Conservation (phyloP, 2,329 filamentous ascomycete species). For the Lachnellula hyalina region DNA sequence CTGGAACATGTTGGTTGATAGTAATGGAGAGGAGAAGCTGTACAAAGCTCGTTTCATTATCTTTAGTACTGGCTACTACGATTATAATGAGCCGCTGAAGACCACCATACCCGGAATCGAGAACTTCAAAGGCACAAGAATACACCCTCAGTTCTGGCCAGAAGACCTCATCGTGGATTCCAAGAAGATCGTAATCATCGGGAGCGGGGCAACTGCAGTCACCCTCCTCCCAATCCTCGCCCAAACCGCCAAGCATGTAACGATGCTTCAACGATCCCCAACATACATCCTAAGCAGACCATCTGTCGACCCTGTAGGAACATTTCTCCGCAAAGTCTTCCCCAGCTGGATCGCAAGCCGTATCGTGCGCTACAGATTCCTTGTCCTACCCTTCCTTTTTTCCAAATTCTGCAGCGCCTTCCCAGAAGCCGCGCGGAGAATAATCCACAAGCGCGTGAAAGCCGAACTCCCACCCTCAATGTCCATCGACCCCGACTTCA, state of each 20-base stretch:
- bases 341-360: conserved; percentile 37
- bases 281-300: conserved; percentile 55
- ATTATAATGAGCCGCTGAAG: conserved; percentile 51
- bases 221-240: conserved; percentile 69
- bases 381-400: conserved; percentile 43
- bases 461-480: conserved; percentile 48
- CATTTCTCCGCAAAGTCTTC: conserved; percentile 30
- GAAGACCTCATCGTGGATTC: too few relatives aligned
- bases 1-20: conserved; percentile 46
- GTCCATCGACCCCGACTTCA: conserved; percentile 57
- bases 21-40: conserved; percentile 28
- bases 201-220: conserved; percentile 70
- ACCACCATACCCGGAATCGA: conserved; percentile 52
- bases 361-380: conserved; percentile 45
- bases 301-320: conserved; percentile 27
- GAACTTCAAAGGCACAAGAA: conserved; percentile 51
- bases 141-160: conserved; percentile 73
- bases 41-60: conserved; percentile 45
- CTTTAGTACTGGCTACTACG: conserved; percentile 58
- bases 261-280: conserved; percentile 77
- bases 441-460: conserved; percentile 43
- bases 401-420: conserved; percentile 48
- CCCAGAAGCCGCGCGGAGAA: conserved; percentile 42
- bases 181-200: conserved; percentile 37
- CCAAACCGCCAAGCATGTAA: conserved; percentile 59